phyloP scores from a whole-genome alignment of 352 stramenopile genomes.

The Phytopythium oedochilum region DNA sequence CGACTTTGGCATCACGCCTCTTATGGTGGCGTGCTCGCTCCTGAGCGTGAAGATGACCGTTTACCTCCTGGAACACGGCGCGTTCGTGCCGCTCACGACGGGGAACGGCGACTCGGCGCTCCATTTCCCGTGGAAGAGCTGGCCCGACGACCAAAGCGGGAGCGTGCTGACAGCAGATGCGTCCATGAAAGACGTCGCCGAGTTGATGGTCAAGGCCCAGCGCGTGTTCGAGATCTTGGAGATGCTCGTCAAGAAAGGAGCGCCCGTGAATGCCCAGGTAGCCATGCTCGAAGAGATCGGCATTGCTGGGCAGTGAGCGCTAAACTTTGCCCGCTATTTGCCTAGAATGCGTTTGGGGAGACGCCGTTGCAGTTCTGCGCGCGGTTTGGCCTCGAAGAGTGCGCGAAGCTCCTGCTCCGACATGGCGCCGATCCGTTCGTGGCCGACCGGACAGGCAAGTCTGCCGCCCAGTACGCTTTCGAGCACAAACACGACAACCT shows the following conservation, averaged over 20 bases:
- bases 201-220: conserved; percentile 25
- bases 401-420: conserved; percentile 44
- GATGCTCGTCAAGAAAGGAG: conserved; percentile 23
- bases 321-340: neutral
- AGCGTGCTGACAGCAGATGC: conserved; percentile 3
- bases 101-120: conserved; percentile 64
- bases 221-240: conserved; percentile 34
- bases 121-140: conserved; percentile 60
- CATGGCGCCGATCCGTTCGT: conserved; percentile 27
- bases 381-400: conserved; percentile 45
- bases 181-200: conserved; percentile 24
- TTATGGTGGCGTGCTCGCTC: conserved; percentile 63
- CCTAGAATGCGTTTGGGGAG: conserved; percentile 63
- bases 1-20: conserved; percentile 46
- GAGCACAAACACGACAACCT: conserved; percentile 27
- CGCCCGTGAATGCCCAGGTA: conserved; percentile 57
- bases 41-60: conserved; percentile 44
- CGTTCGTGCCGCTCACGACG: conserved; percentile 42
- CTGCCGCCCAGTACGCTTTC: conserved; percentile 35
- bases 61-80: conserved; percentile 42
- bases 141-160: conserved; percentile 8
- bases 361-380: conserved; percentile 51
- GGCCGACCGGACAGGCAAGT: conserved; percentile 33
- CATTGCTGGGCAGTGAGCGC: neutral
- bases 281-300: neutral